A percentile compares a stretch with the other conserved stretches of the same genome.
Conservation (phyloP, 1,284 basidiomycete genomes). For the Xanthoconium separans region DNA sequence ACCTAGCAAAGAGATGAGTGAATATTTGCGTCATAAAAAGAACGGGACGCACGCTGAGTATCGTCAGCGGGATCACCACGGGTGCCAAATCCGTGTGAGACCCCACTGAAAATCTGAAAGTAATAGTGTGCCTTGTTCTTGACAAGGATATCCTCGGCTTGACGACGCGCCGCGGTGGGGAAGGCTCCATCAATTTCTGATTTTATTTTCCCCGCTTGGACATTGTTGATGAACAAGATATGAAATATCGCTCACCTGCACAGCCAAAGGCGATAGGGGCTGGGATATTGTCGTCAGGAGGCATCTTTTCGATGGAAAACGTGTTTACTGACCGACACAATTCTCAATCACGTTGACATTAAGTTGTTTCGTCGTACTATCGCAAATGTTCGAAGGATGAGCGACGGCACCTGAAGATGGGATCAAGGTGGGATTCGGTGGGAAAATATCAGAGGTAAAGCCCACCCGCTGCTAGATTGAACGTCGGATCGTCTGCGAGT, state of each 20-base stretch:
- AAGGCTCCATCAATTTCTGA: conserved; percentile 33
- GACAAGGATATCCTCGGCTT: conserved; percentile 33
- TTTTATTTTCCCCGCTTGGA: conserved; percentile 23
- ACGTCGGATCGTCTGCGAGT: conserved; percentile 2
- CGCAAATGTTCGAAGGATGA: conserved; percentile 42
- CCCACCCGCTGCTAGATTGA: conserved; percentile 45
- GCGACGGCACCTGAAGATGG: conserved; percentile 46
- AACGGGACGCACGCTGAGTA: conserved; percentile 27
- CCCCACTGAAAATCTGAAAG: conserved; percentile 35
- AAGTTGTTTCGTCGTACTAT: conserved; percentile 32
- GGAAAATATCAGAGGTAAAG: background rate
- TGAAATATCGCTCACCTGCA: conserved; percentile 39
- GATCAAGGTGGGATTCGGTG: background rate
- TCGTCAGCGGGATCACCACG: conserved; percentile 27
- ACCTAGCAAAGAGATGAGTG: conserved; percentile 33
- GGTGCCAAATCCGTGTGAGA: conserved; percentile 31
- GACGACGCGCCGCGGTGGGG: conserved; percentile 25
- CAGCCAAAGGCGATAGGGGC: conserved; percentile 54
- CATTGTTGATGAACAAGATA: conserved; percentile 32
- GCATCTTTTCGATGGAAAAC: background rate
- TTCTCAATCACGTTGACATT: conserved; percentile 47
- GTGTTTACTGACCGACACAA: conserved; percentile 41
- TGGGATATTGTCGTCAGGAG: conserved; percentile 20
- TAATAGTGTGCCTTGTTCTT: conserved; percentile 31
- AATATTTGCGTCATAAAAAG: conserved; percentile 28